Conservation (phyloP, 2,329 filamentous ascomycete species). For the Arthrinium phaeospermum region DNA sequence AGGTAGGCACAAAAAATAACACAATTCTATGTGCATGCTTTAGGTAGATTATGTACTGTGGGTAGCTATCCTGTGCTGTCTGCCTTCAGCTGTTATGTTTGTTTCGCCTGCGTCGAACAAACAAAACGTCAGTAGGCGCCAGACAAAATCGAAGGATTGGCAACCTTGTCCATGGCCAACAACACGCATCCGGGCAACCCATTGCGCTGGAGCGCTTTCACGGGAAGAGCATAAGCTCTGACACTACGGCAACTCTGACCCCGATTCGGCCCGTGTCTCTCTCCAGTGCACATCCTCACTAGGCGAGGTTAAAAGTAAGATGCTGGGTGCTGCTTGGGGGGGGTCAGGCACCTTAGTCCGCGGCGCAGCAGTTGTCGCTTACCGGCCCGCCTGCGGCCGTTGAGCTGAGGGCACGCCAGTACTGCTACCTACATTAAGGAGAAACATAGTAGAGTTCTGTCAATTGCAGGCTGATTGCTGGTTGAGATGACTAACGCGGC, state of each 20-base stretch:
- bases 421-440: background rate
- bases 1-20: background rate
- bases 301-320: constrained; percentile 12
- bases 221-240: constrained; percentile 13
- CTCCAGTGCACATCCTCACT: constrained; percentile 10
- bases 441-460: no score
- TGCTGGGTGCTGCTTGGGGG: constrained; percentile 1
- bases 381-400: background rate
- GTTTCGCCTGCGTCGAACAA: background rate
- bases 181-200: background rate
- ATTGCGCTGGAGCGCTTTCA: constrained; percentile 13
- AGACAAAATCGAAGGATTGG: constrained; percentile 4
- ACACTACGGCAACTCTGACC: constrained; percentile 14
- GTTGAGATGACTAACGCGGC: background rate
- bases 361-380: constrained; percentile 1
- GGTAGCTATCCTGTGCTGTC: no score
- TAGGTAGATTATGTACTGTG: background rate
- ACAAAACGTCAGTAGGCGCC: background rate
- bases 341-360: constrained; percentile 4
- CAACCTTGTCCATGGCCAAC: background rate
- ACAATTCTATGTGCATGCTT: background rate
- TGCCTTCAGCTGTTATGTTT: background rate
- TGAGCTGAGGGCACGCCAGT: background rate
- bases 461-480: background rate
- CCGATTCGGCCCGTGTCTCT: constrained; percentile 9